Percentiles rank a stretch among this genome's conserved stretches.
Conservation (phyloP, 2,329 filamentous ascomycete species). For the Ophiocordyceps camponoti-rufipedis region DNA sequence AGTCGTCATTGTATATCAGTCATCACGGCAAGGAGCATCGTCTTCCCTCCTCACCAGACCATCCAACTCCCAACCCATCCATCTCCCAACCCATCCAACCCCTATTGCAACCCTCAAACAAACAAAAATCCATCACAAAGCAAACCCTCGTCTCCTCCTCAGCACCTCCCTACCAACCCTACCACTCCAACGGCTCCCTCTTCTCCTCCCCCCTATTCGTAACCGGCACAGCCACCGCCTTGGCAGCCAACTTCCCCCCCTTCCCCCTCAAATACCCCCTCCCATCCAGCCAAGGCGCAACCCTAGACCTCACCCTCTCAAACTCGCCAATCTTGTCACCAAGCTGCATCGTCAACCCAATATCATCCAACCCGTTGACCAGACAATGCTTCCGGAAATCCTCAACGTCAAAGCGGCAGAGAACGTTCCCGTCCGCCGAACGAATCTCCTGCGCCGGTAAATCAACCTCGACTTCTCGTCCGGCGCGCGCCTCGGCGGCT, state of each 20-base stretch:
- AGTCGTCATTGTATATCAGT: too few relatives aligned
- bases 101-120: too few relatives aligned
- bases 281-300: constrained; percentile 86
- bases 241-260: constrained; percentile 35
- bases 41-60: background rate
- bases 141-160: background rate
- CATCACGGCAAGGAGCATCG: too few relatives aligned
- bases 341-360: constrained; percentile 82
- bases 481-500: constrained; percentile 58
- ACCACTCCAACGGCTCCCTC: constrained; percentile 76
- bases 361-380: constrained; percentile 85
- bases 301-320: constrained; percentile 55
- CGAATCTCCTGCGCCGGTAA: constrained; percentile 71
- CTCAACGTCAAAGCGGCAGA: constrained; percentile 74
- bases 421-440: constrained; percentile 51
- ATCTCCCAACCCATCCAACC: too few relatives aligned
- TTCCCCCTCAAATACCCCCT: constrained; percentile 55
- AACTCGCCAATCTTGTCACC: constrained; percentile 77
- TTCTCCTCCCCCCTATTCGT: constrained; percentile 77
- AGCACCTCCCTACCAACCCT: background rate
- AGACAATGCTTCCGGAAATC: constrained; percentile 90
- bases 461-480: constrained; percentile 76
- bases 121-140: too few relatives aligned
- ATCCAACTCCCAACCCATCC: too few relatives aligned
- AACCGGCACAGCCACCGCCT: constrained; percentile 57